A percentile compares a stretch with the other conserved stretches of the same genome.
These are phyloP conservation scores for Chalciporus pseudorubinellus DNA, from an alignment of 768 basidiomycete genomes.

Conservation along the genomic window DNA sequence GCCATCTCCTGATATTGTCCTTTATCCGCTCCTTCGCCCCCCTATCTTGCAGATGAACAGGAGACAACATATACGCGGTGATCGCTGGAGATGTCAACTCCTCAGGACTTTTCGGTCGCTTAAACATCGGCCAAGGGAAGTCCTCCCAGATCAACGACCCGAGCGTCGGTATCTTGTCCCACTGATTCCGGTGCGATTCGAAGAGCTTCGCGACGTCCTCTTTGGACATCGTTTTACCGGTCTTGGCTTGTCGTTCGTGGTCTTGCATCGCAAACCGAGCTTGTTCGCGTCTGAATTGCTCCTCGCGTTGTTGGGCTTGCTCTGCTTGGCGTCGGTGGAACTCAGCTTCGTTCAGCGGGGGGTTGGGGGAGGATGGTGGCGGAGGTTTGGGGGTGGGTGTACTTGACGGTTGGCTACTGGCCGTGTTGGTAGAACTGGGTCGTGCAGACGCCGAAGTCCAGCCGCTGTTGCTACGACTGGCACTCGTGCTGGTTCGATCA, in stretches of 20 bases:
- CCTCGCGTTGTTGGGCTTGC: constrained; percentile 61
- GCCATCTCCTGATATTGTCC: constrained; percentile 75
- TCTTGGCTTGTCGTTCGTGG: constrained; percentile 40
- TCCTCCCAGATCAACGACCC: constrained; percentile 56
- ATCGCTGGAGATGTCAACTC: constrained; percentile 58
- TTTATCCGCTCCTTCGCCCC: constrained; percentile 68
- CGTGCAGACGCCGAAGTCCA: constrained; percentile 32
- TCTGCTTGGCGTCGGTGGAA: constrained; percentile 65
- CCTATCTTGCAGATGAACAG: constrained; percentile 51
- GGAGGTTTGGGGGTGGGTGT: constrained; percentile 22
- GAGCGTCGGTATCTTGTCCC: constrained; percentile 45
- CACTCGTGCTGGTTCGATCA: constrained; percentile 31
- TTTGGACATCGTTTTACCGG: constrained; percentile 49
- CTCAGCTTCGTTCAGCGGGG: constrained; percentile 44
- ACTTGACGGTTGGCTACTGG: constrained; percentile 23
- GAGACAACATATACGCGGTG: constrained; percentile 59
- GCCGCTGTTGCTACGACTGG: constrained; percentile 27
- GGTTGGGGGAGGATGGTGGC: constrained; percentile 14
- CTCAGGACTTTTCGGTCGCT: constrained; percentile 52
- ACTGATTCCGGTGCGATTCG: constrained; percentile 60
- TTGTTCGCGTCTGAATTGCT: constrained; percentile 67
- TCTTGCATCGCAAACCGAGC: constrained; percentile 54
- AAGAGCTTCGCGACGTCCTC: constrained; percentile 57
- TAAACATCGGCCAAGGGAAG: constrained; percentile 76
- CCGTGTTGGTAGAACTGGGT: constrained; percentile 24